These are phyloP conservation scores for Nicotiana tabacum DNA, from an alignment of 257 asterid species.

Conservation along the genomic window DNA sequence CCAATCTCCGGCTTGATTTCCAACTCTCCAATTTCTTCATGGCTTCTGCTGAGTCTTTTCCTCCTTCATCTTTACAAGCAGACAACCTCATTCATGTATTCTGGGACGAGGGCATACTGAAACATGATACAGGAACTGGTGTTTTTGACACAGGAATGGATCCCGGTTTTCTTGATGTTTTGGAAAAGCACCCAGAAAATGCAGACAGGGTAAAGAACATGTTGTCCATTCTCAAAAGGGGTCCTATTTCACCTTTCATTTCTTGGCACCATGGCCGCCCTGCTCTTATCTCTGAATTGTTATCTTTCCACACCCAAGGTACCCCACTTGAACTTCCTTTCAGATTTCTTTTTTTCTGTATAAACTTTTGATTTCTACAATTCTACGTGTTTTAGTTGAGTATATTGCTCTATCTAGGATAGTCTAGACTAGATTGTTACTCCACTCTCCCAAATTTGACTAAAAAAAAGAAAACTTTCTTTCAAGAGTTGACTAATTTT, in stretches of 20 bases:
- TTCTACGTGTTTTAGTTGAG: not conserved
- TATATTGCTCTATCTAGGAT: not conserved
- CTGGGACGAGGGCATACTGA: slow-evolving; percentile 83
- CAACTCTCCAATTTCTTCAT: not conserved
- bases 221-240: slow-evolving; percentile 72
- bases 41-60: not conserved
- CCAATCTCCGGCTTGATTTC: no score
- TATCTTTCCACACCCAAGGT: slow-evolving; percentile 75
- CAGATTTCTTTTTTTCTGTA: not conserved
- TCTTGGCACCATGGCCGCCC: slow-evolving; percentile 72
- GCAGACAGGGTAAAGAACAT: slow-evolving; percentile 75
- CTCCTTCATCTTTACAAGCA: not conserved
- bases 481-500: not conserved
- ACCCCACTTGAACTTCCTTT: not conserved
- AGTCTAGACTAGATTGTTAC: not conserved
- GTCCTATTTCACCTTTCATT: slow-evolving; percentile 70
- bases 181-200: slow-evolving; percentile 92
- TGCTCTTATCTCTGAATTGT: slow-evolving; percentile 57
- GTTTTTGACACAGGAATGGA: slow-evolving; percentile 76
- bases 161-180: slow-evolving; percentile 88
- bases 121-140: slow-evolving; percentile 72
- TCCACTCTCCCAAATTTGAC: not conserved
- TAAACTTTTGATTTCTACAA: not conserved
- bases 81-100: slow-evolving; percentile 48
- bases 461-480: not conserved